Conservation (phyloP, 306 rosid genomes). For the Abrus pulchellus region DNA sequence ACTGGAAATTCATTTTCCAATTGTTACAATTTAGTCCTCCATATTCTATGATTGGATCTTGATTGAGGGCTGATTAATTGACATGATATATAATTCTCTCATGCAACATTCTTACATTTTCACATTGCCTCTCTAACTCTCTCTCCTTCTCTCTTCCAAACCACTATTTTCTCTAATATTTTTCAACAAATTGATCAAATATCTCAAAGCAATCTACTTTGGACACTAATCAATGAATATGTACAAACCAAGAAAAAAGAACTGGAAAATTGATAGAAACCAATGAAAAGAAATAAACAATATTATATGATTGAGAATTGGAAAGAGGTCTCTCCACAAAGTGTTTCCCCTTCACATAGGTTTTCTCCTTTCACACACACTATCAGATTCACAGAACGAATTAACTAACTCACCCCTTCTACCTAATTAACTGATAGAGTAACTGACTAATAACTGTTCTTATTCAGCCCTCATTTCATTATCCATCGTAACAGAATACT, state of each 20-base stretch:
- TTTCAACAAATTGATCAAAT: slow-evolving; percentile 15
- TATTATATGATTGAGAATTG: background rate
- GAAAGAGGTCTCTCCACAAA: background rate
- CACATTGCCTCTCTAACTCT: background rate
- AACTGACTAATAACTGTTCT: background rate
- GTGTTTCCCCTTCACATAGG: background rate
- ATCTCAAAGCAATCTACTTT: slow-evolving; percentile 9
- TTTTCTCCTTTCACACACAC: background rate
- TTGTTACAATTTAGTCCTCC: slow-evolving; percentile 32
- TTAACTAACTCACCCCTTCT: too few species aligned
- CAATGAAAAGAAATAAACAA: background rate
- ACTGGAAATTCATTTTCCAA: slow-evolving; percentile 30
- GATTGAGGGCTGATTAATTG: background rate
- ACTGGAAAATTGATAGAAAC: slow-evolving; percentile 2
- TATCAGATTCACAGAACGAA: background rate
- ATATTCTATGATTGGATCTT: slow-evolving; percentile 6
- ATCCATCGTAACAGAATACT: too few species aligned
- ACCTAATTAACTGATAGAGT: background rate
- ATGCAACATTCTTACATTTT: background rate
- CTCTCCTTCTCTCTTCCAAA: slow-evolving; percentile 11
- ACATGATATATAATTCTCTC: slow-evolving; percentile 7
- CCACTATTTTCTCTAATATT: background rate
- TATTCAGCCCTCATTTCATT: background rate
- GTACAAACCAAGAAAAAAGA: background rate
- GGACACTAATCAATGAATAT: slow-evolving; percentile 12